These are phyloP conservation scores for Populus nigra DNA, from an alignment of 345 rosid genomes.

Conservation along the genomic window DNA sequence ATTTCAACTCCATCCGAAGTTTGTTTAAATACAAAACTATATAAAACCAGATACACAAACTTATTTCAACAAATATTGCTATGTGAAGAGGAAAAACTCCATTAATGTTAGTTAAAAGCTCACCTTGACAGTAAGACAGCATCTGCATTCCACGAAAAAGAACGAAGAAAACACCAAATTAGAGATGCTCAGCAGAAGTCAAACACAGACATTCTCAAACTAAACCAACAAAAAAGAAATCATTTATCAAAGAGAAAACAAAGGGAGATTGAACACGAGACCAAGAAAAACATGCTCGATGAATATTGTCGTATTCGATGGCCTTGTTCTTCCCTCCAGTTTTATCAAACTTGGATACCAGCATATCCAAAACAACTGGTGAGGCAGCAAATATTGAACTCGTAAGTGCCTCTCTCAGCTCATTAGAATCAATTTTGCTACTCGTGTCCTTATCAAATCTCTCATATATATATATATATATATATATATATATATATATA, in stretches of 20 bases:
- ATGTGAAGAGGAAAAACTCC: neutral
- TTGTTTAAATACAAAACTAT: too few species aligned
- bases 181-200: neutral
- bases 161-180: neutral
- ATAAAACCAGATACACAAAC: too few species aligned
- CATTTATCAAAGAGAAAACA: neutral
- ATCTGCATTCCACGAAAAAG: constrained; percentile 46
- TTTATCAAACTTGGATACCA: constrained; percentile 78
- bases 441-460: constrained; percentile 82
- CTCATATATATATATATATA: constrained; percentile 19
- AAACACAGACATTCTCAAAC: neutral
- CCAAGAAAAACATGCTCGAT: constrained; percentile 57
- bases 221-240: neutral
- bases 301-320: constrained; percentile 87
- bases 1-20: too few species aligned
- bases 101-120: constrained; percentile 2
- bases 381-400: constrained; percentile 72
- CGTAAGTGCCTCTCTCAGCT: constrained; percentile 77
- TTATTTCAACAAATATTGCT: too few species aligned
- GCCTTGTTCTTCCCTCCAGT: constrained; percentile 68
- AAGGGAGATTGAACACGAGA: neutral
- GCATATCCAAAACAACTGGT: constrained; percentile 63
- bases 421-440: constrained; percentile 70
- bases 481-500: too few species aligned
- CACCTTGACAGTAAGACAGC: constrained; percentile 96